Base-by-base conservation (phyloP, 805 yeast genomes). In the Candida adriatica region DNA sequence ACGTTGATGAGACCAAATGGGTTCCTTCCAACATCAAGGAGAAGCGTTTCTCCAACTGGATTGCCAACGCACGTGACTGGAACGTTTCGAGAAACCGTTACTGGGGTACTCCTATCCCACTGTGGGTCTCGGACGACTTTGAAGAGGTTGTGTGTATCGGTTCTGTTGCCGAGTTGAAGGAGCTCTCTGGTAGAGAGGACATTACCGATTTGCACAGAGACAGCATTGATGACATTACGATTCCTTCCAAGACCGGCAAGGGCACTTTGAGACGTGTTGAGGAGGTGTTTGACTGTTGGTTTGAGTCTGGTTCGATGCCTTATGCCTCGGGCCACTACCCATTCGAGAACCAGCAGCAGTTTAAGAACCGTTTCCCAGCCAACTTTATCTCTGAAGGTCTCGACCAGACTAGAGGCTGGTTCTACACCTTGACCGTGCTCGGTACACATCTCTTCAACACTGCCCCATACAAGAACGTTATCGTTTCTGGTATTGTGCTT, bases 361-460 rank as follows among this genome's bases (percentile, higher is more conserved):
- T 90, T 64, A 53, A 64, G 22, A 57, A 71, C 35, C 73, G 83
- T 29, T 94, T 85, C 79, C 98, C 98, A 28, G 99, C 95, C 27
- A 90, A 92, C 61, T 92, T 92, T 63, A 92, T 92, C 51, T 81
- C 96, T 38, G 99, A 92, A 70, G 99, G 99, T 65, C 74, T 92
- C 50, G 99, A 92, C 65, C 99, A 92, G 69, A 92, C 99, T 38
- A 85, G 99, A 75, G 99, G 99, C 58, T 92, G 99, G 99, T 92
- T 92, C 66, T 92, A 92, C 63, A 92, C 98, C 32, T 71, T 92
- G 59, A 80, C 94, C 27, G 96, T 92, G 16, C 71, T 92, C 52
- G 98, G 97, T 59, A 85, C 95, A 36, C 96, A 90, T 51, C 66
- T 92, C 50, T 92, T 92, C 66, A 79, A 82, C 52, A 73, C 79